Evolutionary conservation across 306 rosid genomes (phyloP).

Genomic region (Benincasa hispida): DNA sequence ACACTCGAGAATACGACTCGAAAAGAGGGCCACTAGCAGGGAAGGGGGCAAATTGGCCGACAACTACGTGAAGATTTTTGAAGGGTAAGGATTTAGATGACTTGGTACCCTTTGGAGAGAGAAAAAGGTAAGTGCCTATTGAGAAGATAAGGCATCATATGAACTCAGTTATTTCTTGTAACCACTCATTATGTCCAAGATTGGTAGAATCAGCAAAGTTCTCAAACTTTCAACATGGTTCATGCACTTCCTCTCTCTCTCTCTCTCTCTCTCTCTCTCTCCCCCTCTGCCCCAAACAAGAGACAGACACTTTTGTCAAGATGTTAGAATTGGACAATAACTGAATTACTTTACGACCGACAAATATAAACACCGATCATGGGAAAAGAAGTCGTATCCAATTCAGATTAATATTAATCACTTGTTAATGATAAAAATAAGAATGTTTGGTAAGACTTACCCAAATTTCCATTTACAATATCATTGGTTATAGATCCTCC

Average conservation of each 20-base stretch:
- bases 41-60: background rate
- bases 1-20: background rate
- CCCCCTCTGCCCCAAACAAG: background rate
- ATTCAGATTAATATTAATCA: background rate
- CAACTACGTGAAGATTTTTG: background rate
- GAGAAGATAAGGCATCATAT: conserved; percentile 15
- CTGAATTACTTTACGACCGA: background rate
- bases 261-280: background rate
- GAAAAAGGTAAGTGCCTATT: background rate
- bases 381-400: background rate
- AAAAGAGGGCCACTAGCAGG: background rate
- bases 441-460: conserved; percentile 14
- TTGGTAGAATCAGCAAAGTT: conserved; percentile 6
- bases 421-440: background rate
- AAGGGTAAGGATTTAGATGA: conserved; percentile 3
- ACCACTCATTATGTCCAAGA: background rate
- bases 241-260: background rate
- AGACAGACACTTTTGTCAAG: background rate
- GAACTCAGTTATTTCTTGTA: conserved; percentile 1
- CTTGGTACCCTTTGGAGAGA: background rate
- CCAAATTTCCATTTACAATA: conserved; percentile 24
- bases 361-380: background rate
- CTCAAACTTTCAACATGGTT: conserved; percentile 1
- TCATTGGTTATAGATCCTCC: conserved; percentile 30
- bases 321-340: background rate